These are phyloP conservation scores for Eucalyptus melliodora DNA, from an alignment of 345 rosid genomes.

Conservation along the genomic window DNA sequence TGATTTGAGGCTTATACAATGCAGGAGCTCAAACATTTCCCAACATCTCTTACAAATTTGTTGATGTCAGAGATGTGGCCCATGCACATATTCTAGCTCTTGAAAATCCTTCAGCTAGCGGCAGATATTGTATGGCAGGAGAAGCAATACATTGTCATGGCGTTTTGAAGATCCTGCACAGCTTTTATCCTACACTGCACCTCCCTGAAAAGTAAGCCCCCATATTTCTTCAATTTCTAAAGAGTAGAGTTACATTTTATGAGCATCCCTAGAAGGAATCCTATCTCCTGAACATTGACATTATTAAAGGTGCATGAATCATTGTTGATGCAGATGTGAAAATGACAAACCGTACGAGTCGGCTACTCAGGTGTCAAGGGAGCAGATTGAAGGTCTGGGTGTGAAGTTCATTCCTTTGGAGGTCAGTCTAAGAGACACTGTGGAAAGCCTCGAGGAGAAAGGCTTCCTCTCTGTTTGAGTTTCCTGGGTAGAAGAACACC, in stretches of 20 bases:
- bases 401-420: constrained; percentile 9
- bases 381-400: constrained; percentile 3
- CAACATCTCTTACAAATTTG: not conserved
- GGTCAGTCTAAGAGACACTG: constrained; percentile 1
- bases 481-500: too few relatives aligned
- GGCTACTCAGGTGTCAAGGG: not conserved
- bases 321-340: constrained; percentile 9
- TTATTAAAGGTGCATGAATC: not conserved
- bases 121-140: not conserved
- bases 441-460: constrained; percentile 12
- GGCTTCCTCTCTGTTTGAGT: not conserved
- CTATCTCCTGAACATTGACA: not conserved
- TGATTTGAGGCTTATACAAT: not conserved
- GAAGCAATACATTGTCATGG: not conserved
- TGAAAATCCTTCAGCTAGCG: constrained; percentile 1
- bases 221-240: not conserved
- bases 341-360: constrained; percentile 8
- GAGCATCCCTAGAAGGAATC: not conserved
- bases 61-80: constrained; percentile 11
- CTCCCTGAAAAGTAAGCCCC: not conserved
- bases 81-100: constrained; percentile 1
- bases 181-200: not conserved
- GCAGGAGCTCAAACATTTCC: constrained; percentile 1
- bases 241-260: not conserved
- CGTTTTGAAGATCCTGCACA: not conserved